Conservation (phyloP, 192 early-diverging fungal species). For the Tieghemiomyces parasiticus region DNA sequence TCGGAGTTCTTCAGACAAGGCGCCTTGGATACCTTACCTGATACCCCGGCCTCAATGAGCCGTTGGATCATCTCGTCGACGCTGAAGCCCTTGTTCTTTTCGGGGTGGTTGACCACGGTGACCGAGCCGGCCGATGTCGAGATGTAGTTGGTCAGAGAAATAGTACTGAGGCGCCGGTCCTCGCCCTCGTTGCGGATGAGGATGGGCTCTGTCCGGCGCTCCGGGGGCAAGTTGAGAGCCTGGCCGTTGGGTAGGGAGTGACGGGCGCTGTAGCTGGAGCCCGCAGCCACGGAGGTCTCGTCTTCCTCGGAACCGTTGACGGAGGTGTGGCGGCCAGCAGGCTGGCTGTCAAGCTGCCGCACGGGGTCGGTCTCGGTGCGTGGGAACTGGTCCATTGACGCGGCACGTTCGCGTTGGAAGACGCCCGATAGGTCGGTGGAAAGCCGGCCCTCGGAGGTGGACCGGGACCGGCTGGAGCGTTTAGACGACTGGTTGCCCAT, state of each 20-base stretch:
- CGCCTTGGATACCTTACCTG: slow-evolving; percentile 53
- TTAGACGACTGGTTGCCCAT: slow-evolving; percentile 11
- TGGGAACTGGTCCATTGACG: background rate
- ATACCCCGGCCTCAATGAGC: slow-evolving; percentile 62
- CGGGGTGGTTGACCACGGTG: slow-evolving; percentile 28
- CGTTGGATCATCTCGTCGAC: slow-evolving; percentile 83
- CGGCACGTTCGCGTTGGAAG: background rate
- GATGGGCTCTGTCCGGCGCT: slow-evolving; percentile 4
- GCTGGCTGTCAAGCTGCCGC: too few species aligned
- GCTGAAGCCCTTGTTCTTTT: slow-evolving; percentile 41
- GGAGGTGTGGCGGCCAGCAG: background rate
- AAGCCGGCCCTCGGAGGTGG: slow-evolving; percentile 2
- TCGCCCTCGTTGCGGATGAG: slow-evolving; percentile 2
- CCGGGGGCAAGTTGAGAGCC: background rate
- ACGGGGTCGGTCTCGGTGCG: background rate
- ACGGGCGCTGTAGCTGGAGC: background rate
- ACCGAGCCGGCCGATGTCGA: slow-evolving; percentile 24
- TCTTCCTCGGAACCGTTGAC: background rate
- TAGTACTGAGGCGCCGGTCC: slow-evolving; percentile 5
- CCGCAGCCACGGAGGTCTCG: background rate
- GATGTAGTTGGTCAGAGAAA: slow-evolving; percentile 31
- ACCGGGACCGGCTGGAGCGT: background rate
- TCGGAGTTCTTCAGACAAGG: slow-evolving; percentile 76
- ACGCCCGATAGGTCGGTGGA: background rate
- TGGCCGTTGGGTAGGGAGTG: background rate